Conservation (phyloP, 257 asterid genomes). For the Henckelia pumila region DNA sequence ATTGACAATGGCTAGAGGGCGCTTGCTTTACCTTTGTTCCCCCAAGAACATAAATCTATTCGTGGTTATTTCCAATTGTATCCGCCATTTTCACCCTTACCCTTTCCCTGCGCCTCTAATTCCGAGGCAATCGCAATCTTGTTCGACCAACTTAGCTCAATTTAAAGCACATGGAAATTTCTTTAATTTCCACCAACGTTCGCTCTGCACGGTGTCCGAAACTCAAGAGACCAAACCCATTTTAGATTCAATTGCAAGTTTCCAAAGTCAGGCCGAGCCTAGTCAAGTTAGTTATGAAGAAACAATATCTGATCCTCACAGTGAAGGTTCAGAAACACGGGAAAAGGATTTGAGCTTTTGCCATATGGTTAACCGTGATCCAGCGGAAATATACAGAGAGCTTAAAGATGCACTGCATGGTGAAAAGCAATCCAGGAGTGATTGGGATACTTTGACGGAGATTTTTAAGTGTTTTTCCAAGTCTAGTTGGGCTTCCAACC, state of each 20-base stretch:
- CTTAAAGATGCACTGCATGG: conserved; percentile 36
- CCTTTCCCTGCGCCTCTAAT: conserved; percentile 20
- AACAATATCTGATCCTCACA: conserved; percentile 11
- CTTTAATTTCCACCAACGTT: conserved; percentile 24
- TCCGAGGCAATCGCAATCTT: conserved; percentile 20
- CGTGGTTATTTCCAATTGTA: conserved; percentile 30
- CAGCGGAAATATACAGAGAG: conserved; percentile 58
- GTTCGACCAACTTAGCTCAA: conserved; percentile 22
- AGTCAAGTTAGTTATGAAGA: conserved; percentile 30
- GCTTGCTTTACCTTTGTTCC: conserved; percentile 46
- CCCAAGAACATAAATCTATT: conserved; percentile 26
- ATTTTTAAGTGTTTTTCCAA: conserved; percentile 48
- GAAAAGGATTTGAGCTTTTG: conserved; percentile 31
- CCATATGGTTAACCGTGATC: conserved; percentile 46
- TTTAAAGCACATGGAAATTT: conserved; percentile 22
- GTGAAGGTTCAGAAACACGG: conserved; percentile 22
- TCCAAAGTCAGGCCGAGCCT: conserved; percentile 24
- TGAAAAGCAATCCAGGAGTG: conserved; percentile 35
- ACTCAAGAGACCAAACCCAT: conserved; percentile 12
- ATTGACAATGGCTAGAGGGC: conserved; percentile 54
- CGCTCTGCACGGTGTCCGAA: conserved; percentile 42
- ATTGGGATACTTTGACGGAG: conserved; percentile 56
- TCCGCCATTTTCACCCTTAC: conserved; percentile 33
- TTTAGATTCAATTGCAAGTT: conserved; percentile 25
- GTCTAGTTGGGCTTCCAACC: conserved; percentile 87